Percentiles rank a stretch among this genome's conserved stretches.
Conservation (phyloP, 176 grass and related monocot species). For the Canna indica region DNA sequence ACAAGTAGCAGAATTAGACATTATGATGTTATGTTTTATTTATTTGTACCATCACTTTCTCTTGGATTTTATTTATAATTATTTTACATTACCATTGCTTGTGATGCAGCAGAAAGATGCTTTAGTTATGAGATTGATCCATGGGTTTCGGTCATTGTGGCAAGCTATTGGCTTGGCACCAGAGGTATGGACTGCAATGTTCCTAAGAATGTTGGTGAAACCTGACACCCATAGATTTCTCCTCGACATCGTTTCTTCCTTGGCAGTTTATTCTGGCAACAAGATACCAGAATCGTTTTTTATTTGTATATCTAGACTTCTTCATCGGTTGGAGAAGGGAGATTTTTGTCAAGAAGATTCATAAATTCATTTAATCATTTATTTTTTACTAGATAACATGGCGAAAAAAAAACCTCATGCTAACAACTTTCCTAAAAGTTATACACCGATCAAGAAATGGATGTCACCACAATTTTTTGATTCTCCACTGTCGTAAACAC, state of each 20-base stretch:
- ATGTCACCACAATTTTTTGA: too few species aligned
- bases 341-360: slow-evolving; percentile 17
- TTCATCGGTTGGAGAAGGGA: slow-evolving; percentile 59
- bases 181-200: slow-evolving; percentile 66
- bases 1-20: too few species aligned
- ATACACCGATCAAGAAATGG: too few species aligned
- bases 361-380: slow-evolving; percentile 7
- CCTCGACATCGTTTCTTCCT: slow-evolving; percentile 46
- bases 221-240: slow-evolving; percentile 57
- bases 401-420: not conserved
- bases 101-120: slow-evolving; percentile 49
- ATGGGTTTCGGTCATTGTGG: slow-evolving; percentile 46
- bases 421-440: not conserved
- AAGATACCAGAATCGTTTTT: slow-evolving; percentile 79
- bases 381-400: not conserved
- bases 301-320: slow-evolving; percentile 65
- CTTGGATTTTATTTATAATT: not conserved
- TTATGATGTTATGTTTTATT: not conserved
- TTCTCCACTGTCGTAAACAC: too few species aligned
- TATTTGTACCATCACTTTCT: not conserved
- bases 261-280: slow-evolving; percentile 41
- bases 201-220: slow-evolving; percentile 51
- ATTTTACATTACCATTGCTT: not conserved
- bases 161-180: slow-evolving; percentile 61
- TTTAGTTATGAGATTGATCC: slow-evolving; percentile 52